phyloP scores from a whole-genome alignment of 2,329 filamentous ascomycete genomes.

The Colletotrichum chlorophyti region DNA sequence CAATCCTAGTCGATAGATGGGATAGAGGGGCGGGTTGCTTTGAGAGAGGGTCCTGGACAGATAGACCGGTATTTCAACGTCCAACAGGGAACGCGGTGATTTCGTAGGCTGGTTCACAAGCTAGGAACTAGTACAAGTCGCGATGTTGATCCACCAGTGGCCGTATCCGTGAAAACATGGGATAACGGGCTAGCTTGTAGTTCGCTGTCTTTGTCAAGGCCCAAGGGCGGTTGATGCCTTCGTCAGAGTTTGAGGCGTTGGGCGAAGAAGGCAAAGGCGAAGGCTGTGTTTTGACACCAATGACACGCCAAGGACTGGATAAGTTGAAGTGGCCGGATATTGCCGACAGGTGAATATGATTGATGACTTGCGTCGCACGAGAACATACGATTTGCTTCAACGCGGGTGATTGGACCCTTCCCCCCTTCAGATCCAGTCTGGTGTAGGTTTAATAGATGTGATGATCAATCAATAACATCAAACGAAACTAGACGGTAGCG shows the following conservation, averaged over 20 bases:
- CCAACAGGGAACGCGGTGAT: too few relatives aligned
- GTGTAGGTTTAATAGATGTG: too few relatives aligned
- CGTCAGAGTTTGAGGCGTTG: background rate
- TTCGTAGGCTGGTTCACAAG: too few relatives aligned
- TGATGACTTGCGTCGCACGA: too few relatives aligned
- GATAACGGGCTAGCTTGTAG: background rate
- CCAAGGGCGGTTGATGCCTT: constrained; percentile 19
- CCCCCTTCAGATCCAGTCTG: too few relatives aligned
- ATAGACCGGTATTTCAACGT: background rate
- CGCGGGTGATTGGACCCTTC: too few relatives aligned
- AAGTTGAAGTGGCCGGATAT: background rate
- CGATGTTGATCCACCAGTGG: background rate
- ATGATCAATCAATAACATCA: too few relatives aligned
- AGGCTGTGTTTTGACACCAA: constrained; percentile 4
- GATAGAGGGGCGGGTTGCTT: constrained; percentile 18
- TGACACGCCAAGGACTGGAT: background rate
- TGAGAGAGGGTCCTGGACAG: constrained; percentile 1
- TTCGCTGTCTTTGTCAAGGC: background rate
- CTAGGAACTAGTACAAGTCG: constrained; percentile 9
- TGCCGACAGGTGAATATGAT: background rate
- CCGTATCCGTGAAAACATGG: background rate
- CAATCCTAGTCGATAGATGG: constrained; percentile 6
- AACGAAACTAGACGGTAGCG: too few relatives aligned
- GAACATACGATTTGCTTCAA: too few relatives aligned
- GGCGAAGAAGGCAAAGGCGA: background rate